Conservation (phyloP, 2,329 filamentous ascomycete species). For the Aureobasidium lini region DNA sequence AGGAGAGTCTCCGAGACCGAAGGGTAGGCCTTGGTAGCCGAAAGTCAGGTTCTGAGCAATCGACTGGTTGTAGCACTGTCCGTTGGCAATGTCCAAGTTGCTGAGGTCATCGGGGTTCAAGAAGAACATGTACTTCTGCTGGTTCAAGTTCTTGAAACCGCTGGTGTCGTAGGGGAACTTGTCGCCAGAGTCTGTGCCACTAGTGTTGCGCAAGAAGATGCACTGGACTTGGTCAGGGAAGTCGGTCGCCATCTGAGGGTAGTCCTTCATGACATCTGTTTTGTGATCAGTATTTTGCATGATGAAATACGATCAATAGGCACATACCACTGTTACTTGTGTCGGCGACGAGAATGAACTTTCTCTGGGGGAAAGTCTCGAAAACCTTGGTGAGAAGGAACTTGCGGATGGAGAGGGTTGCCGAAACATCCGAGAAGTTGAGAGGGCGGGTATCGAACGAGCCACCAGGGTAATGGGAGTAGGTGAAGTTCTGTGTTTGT, state of each 20-base stretch:
- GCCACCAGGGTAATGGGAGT: constrained; percentile 67
- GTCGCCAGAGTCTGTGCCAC: constrained; percentile 57
- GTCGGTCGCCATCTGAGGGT: constrained; percentile 53
- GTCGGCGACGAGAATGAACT: constrained; percentile 69
- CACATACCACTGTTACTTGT: constrained; percentile 56
- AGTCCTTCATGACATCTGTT: constrained; percentile 21
- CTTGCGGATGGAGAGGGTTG: constrained; percentile 62
- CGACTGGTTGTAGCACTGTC: constrained; percentile 58
- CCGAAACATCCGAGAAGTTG: constrained; percentile 70
- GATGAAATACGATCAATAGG: constrained; percentile 27
- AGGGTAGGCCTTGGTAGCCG: constrained; percentile 46
- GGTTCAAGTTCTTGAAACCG: constrained; percentile 60
- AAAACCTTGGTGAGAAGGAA: constrained; percentile 66
- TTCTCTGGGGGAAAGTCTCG: constrained; percentile 64
- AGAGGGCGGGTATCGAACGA: constrained; percentile 71
- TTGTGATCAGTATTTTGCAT: neutral
- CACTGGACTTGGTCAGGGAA: constrained; percentile 68
- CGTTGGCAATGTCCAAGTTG: constrained; percentile 58
- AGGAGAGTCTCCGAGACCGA: constrained; percentile 17
- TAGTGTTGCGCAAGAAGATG: constrained; percentile 69
- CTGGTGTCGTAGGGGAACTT: constrained; percentile 69
- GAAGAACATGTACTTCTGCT: constrained; percentile 73
- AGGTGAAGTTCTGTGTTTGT: constrained; percentile 52
- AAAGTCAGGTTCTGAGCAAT: constrained; percentile 68
- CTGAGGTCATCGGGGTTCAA: constrained; percentile 60